Percentiles rank a stretch among this genome's conserved stretches.
phyloP scores from a whole-genome alignment of 129 eudicot genomes.

The Lonicera japonica region DNA sequence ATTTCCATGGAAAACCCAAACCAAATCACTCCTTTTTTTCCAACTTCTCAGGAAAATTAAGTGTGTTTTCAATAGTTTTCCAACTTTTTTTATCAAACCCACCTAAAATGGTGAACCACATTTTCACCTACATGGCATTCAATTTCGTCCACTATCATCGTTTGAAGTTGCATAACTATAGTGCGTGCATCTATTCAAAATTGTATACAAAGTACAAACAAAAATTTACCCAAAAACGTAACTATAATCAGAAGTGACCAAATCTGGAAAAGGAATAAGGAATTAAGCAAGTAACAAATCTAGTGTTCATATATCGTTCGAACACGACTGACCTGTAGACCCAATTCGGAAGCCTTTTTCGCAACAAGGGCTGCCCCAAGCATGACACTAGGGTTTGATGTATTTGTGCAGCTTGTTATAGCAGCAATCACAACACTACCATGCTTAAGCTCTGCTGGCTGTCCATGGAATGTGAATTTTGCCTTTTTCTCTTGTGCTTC shows the following conservation, averaged over 20 bases:
- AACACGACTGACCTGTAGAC: conserved; percentile 68
- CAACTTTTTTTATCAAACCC: too few relatives aligned
- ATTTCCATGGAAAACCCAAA: too few relatives aligned
- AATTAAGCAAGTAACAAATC: neutral
- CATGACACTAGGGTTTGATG: conserved; percentile 99
- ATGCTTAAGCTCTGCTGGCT: conserved; percentile 86
- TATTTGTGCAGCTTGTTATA: conserved; percentile 95
- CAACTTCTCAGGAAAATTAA: too few relatives aligned
- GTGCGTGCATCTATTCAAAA: too few relatives aligned
- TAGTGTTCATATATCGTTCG: neutral
- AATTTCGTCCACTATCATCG: too few relatives aligned
- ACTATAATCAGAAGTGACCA: conserved; percentile 13
- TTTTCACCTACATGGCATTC: neutral
- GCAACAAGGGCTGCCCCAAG: conserved; percentile 99
- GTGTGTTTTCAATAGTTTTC: too few relatives aligned
- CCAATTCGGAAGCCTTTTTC: conserved; percentile 86
- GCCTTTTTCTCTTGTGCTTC: conserved; percentile 84
- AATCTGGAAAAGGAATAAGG: conserved; percentile 7
- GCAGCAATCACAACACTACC: conserved; percentile 99
- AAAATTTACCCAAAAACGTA: too few relatives aligned
- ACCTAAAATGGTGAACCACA: neutral
- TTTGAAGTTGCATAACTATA: too few relatives aligned
- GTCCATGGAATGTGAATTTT: conserved; percentile 74
- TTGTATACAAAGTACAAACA: too few relatives aligned
- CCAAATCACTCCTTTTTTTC: too few relatives aligned